These are phyloP conservation scores for Naganishia albida DNA, from an alignment of 1,284 basidiomycete genomes.

Conservation along the genomic window DNA sequence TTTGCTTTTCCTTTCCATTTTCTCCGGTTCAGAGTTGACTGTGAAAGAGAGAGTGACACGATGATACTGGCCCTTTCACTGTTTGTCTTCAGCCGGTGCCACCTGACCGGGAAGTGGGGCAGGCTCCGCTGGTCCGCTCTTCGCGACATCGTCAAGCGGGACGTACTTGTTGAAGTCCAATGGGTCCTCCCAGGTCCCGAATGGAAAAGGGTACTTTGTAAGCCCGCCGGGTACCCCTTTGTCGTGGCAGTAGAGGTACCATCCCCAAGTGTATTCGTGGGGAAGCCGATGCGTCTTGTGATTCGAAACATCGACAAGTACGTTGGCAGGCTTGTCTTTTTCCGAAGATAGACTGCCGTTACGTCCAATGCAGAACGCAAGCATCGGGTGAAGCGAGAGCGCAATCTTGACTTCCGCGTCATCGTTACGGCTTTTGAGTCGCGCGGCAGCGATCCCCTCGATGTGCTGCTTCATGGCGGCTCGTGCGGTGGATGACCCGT, in stretches of 20 bases:
- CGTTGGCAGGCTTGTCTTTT: not conserved
- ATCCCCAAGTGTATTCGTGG: not conserved
- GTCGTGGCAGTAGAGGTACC: not conserved
- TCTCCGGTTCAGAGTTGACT: too few species aligned
- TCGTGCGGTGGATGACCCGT: not conserved
- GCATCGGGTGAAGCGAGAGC: not conserved
- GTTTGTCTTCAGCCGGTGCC: not conserved
- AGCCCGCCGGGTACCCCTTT: not conserved
- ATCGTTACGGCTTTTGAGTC: not conserved
- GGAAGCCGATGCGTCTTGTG: not conserved
- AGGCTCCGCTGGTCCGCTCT: not conserved
- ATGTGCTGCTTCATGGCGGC: not conserved
- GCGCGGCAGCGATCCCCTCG: not conserved
- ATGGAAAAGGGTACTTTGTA: not conserved
- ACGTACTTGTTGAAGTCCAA: not conserved
- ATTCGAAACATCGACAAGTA: conserved; percentile 2
- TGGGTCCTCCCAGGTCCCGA: not conserved
- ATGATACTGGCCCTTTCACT: not conserved
- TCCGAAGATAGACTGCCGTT: not conserved
- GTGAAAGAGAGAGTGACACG: too few species aligned
- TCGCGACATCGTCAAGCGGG: not conserved
- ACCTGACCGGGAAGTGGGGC: too few species aligned
- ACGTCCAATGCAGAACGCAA: conserved; percentile 1
- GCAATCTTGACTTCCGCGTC: not conserved
- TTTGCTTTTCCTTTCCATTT: too few species aligned